Base-by-base conservation (phyloP, 345 rosid genomes). In the Turnera subulata region DNA sequence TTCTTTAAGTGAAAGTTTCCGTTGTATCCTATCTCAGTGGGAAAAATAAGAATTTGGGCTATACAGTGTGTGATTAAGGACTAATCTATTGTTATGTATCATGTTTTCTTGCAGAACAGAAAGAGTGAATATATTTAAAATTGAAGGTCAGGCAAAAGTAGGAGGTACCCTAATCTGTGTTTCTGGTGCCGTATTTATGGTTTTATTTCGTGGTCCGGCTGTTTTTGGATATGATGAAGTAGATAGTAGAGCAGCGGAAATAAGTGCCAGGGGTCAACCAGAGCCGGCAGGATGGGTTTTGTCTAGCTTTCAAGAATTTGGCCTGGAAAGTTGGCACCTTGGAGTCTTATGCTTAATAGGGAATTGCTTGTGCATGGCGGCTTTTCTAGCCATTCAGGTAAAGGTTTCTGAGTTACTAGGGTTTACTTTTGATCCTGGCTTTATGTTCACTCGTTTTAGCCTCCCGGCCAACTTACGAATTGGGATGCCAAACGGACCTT, bases 361-460 rank as follows among this genome's bases (percentile, higher is more conserved):
- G 45, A 93, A 93, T 78, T 93, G 99, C 66, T 80, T 89, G 76
- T 84, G 99, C 82, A 89, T 93, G 97, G 97, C 99, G 60, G 77
- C 89, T 44, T 93, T 83, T 68, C 77, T 89, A 35, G 99, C 90
- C 67, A 79, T 89, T 69, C 97, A 93, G 99, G 99, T 93, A 80
- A 72, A 20, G 38, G 29, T 32, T 54, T 66, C 21, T 62, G 22
- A 14, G 19, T 17, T 19, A 14, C n/a, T 7, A 15, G 26, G 21
- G 29, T 29, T 29, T 29, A 3, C 35, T 29, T 3, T 29, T 29
- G 5, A 29, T 29, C 35, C 4, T 29, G 35, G n/a, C n/a, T 29
- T 29, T 29, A 3, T 8, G 35, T 29, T 29, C 35, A 29, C 35
- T 29, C 5, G 35, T 29, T 4, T 8, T 29, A 8, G 35, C 4